These are phyloP conservation scores for Leishmania arabica DNA, from an alignment of 208 protist genomes.

Conservation along the genomic window DNA sequence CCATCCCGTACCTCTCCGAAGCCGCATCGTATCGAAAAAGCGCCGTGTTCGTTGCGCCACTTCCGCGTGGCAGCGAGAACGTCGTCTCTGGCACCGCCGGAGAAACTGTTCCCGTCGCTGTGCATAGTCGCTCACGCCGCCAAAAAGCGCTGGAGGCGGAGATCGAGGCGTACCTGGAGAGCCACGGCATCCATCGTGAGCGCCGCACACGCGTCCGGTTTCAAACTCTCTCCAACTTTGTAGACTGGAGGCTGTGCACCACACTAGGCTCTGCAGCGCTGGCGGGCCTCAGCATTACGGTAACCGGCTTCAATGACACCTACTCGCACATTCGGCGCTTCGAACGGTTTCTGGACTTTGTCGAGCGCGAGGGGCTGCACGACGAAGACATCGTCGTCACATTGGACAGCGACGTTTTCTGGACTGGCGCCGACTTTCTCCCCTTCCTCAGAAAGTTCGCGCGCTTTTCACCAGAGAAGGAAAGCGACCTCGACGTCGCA, in stretches of 20 bases:
- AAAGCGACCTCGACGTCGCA: slow-evolving; percentile 35
- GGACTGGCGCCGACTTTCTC: slow-evolving; percentile 40
- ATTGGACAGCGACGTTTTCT: slow-evolving; percentile 37
- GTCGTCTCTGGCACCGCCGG: background rate
- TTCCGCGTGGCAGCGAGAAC: background rate
- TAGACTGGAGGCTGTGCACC: slow-evolving; percentile 33
- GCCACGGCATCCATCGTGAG: slow-evolving; percentile 2
- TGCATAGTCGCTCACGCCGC: slow-evolving; percentile 12
- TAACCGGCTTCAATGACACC: slow-evolving; percentile 25
- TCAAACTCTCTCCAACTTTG: slow-evolving; percentile 24
- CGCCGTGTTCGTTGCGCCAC: slow-evolving; percentile 8
- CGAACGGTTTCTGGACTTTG: slow-evolving; percentile 30
- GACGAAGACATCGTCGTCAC: slow-evolving; percentile 44
- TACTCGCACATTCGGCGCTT: slow-evolving; percentile 43
- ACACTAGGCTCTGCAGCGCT: slow-evolving; percentile 33
- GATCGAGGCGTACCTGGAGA: slow-evolving; percentile 16
- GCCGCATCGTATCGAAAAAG: slow-evolving; percentile 5
- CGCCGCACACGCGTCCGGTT: slow-evolving; percentile 20
- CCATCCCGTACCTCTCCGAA: slow-evolving; percentile 14
- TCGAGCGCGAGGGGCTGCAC: slow-evolving; percentile 25
- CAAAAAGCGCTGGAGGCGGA: slow-evolving; percentile 19
- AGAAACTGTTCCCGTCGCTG: background rate
- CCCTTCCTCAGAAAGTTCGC: slow-evolving; percentile 43
- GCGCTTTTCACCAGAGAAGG: slow-evolving; percentile 21
- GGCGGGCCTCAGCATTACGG: slow-evolving; percentile 25